These are phyloP conservation scores for Kodamaea alishanica DNA, from an alignment of 1,139 yeast genomes.

Conservation along the genomic window DNA sequence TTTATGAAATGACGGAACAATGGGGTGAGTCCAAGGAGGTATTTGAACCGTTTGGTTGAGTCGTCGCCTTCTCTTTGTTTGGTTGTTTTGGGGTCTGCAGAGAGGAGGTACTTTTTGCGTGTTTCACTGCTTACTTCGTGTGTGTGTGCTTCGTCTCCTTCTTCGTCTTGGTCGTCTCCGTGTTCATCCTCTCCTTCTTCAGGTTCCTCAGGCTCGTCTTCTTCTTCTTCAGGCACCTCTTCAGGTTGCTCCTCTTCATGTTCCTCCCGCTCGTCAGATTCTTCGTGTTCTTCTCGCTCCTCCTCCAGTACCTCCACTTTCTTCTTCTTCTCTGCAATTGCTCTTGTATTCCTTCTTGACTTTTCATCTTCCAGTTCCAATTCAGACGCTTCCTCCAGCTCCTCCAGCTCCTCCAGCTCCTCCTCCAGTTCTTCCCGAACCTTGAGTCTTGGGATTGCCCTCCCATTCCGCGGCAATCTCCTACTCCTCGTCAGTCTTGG, in stretches of 20 bases:
- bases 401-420: too few relatives aligned
- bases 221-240: conserved; percentile 3
- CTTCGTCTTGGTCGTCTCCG: conserved; percentile 5
- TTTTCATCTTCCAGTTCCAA: conserved; percentile 2
- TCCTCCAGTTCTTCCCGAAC: too few relatives aligned
- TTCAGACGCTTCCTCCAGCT: too few relatives aligned
- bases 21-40: conserved; percentile 78
- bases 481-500: too few relatives aligned
- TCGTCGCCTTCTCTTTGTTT: conserved; percentile 59
- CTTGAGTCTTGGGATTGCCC: too few relatives aligned
- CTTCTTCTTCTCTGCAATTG: conserved; percentile 1
- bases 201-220: conserved; percentile 1
- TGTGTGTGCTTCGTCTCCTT: conserved; percentile 1
- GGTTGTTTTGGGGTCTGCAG: conserved; percentile 52
- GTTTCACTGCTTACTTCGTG: conserved; percentile 22
- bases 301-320: conserved; percentile 2
- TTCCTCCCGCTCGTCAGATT: too few relatives aligned
- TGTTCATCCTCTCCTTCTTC: conserved; percentile 6
- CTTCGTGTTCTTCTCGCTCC: neutral
- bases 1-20: conserved; percentile 87
- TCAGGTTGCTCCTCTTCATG: neutral
- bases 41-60: conserved; percentile 75
- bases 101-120: conserved; percentile 45
- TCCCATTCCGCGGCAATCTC: too few relatives aligned
- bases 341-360: neutral